Evolutionary conservation across 108 stramenopile species (phyloP).

Genomic region (Fragilaria radians): DNA sequence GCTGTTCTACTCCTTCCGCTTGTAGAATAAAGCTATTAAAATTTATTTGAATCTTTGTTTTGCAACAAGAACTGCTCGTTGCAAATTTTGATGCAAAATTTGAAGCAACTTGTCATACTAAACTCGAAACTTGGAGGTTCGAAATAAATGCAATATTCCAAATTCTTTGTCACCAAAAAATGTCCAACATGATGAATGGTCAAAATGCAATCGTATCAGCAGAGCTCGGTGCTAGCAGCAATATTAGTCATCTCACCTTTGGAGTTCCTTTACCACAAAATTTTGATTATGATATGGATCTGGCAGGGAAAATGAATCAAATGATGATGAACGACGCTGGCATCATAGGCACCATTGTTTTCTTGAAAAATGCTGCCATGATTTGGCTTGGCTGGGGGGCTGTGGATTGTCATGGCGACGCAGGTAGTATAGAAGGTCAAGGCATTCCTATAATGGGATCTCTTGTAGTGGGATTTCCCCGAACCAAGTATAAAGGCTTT

Average conservation of each 20-base stretch:
- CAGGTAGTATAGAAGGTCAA: not conserved
- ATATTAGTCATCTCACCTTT: not conserved
- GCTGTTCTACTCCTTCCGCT: no score
- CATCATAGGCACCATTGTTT: slow-evolving; percentile 56
- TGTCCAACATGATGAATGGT: no score
- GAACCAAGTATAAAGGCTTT: slow-evolving; percentile 31
- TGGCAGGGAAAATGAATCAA: not conserved
- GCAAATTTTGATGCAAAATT: no score
- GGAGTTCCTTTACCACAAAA: not conserved
- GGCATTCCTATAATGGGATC: slow-evolving; percentile 55
- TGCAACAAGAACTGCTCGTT: no score
- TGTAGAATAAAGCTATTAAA: no score
- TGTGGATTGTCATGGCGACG: not conserved
- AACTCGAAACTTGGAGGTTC: no score
- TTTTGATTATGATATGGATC: not conserved
- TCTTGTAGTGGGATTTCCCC: slow-evolving; percentile 58
- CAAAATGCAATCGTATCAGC: no score
- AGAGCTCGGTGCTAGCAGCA: not conserved
- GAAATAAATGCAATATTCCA: no score
- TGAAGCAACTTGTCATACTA: no score
- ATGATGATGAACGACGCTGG: slow-evolving; percentile 17
- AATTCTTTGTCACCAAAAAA: no score
- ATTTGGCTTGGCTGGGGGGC: slow-evolving; percentile 71
- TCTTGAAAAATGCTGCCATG: slow-evolving; percentile 50
- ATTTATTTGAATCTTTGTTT: no score